A percentile compares a stretch with the other conserved stretches of the same genome.
Conservation (phyloP, 2,329 filamentous ascomycete species). For the Onygenales sp. region DNA sequence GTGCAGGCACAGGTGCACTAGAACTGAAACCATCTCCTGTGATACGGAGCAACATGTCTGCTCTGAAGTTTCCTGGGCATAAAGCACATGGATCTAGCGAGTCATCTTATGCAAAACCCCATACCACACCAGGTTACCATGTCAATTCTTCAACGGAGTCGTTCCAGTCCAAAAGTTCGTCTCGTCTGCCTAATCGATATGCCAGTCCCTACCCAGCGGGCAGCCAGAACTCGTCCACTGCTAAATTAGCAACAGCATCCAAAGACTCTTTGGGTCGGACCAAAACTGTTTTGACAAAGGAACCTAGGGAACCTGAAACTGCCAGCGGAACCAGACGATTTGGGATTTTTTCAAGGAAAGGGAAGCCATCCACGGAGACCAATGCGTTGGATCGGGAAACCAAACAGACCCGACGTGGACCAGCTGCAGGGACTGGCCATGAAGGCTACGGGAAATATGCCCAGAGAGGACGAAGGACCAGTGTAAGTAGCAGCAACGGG, state of each 20-base stretch:
- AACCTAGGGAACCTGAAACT: slow-evolving; percentile 20
- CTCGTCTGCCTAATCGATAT: slow-evolving; percentile 18
- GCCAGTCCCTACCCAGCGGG: slow-evolving; percentile 11
- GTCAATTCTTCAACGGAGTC: slow-evolving; percentile 29
- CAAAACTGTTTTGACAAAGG: slow-evolving; percentile 10
- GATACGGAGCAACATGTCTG: slow-evolving; percentile 47
- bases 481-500: slow-evolving; percentile 29
- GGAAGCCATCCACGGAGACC: slow-evolving; percentile 52
- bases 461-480: slow-evolving; percentile 35
- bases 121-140: slow-evolving; percentile 19
- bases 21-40: slow-evolving; percentile 45
- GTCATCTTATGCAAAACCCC: slow-evolving; percentile 18
- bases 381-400: slow-evolving; percentile 46
- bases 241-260: slow-evolving; percentile 5
- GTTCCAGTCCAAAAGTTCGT: slow-evolving; percentile 23
- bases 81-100: slow-evolving; percentile 41
- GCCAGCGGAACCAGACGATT: slow-evolving; percentile 52
- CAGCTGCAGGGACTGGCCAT: slow-evolving; percentile 85
- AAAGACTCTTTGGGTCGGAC: not conserved
- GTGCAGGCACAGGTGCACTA: slow-evolving; percentile 57
- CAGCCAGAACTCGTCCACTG: slow-evolving; percentile 15
- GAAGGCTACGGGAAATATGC: slow-evolving; percentile 51
- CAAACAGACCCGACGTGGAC: slow-evolving; percentile 59
- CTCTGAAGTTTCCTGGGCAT: slow-evolving; percentile 39
- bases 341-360: slow-evolving; percentile 65